phyloP scores from a whole-genome alignment of 805 yeast genomes.

The Myxozyma neotropica region DNA sequence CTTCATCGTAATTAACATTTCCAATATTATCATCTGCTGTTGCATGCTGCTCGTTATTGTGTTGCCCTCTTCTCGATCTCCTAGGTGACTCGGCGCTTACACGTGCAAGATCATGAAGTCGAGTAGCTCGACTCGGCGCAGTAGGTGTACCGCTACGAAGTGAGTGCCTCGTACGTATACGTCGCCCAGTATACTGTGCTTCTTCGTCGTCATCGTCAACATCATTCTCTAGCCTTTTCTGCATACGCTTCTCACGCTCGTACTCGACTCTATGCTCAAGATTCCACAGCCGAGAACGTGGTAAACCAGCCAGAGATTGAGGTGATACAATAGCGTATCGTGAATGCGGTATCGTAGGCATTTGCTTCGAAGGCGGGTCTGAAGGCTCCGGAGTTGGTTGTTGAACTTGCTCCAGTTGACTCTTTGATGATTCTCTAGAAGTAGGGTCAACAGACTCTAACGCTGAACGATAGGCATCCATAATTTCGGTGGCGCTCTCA shows the following conservation, averaged over 20 bases:
- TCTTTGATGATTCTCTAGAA: no score
- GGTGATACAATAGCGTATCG: conserved; percentile 23
- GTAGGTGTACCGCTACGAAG: background rate
- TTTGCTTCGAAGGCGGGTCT: no score
- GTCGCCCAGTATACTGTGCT: background rate
- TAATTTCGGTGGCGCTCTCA: no score
- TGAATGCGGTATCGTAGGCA: conserved; percentile 3
- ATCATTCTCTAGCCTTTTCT: no score
- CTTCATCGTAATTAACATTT: no score
- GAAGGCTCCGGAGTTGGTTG: background rate
- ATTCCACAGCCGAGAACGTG: conserved; percentile 18
- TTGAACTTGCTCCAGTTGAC: no score
- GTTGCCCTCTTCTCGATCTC: background rate
- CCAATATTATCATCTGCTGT: no score
- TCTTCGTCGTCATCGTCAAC: background rate
- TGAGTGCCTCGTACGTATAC: background rate
- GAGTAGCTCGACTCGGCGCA: background rate
- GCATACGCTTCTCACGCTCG: no score
- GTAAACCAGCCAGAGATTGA: conserved; percentile 12
- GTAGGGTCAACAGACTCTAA: no score
- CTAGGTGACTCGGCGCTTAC: background rate
- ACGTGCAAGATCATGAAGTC: background rate
- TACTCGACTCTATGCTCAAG: conserved; percentile 21
- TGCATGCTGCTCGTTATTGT: no score
- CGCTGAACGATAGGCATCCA: no score